Percentiles rank a stretch among this genome's conserved stretches.
phyloP scores from a whole-genome alignment of 176 grass and related monocot species.

The Alloteropsis semialata region DNA sequence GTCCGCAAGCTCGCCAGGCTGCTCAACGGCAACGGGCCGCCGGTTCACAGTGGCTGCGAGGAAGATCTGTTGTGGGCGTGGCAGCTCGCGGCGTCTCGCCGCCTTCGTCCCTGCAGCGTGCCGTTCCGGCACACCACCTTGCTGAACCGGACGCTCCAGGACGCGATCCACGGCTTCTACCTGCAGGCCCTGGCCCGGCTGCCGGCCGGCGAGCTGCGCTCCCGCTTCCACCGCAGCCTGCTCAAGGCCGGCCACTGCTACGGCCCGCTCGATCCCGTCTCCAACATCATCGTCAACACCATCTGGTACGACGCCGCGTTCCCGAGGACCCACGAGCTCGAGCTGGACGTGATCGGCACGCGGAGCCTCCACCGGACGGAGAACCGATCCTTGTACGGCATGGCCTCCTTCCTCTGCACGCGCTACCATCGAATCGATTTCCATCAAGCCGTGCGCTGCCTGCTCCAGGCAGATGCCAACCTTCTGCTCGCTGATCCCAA shows the following conservation, averaged over 20 bases:
- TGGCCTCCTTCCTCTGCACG: conserved; percentile 7
- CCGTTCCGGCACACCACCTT: background rate
- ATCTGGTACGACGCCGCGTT: background rate
- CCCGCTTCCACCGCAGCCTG: background rate
- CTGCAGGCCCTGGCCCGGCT: background rate
- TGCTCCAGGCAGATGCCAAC: background rate
- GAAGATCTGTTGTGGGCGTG: background rate
- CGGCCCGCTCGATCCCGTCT: background rate
- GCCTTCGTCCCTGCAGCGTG: background rate
- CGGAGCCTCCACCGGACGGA: background rate
- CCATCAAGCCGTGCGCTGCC: background rate
- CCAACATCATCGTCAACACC: background rate
- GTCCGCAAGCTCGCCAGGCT: background rate
- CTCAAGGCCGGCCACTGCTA: background rate
- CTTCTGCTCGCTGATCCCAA: background rate
- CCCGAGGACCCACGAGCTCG: background rate
- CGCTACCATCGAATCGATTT: background rate
- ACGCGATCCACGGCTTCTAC: background rate
- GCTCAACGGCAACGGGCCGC: background rate
- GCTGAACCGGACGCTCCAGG: background rate
- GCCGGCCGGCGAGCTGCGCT: background rate
- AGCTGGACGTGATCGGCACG: background rate
- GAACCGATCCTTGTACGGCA: background rate
- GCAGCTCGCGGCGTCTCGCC: background rate
- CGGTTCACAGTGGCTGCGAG: background rate